phyloP scores from a whole-genome alignment of 148 eudicot genomes.

The Rhododendron henanense region DNA sequence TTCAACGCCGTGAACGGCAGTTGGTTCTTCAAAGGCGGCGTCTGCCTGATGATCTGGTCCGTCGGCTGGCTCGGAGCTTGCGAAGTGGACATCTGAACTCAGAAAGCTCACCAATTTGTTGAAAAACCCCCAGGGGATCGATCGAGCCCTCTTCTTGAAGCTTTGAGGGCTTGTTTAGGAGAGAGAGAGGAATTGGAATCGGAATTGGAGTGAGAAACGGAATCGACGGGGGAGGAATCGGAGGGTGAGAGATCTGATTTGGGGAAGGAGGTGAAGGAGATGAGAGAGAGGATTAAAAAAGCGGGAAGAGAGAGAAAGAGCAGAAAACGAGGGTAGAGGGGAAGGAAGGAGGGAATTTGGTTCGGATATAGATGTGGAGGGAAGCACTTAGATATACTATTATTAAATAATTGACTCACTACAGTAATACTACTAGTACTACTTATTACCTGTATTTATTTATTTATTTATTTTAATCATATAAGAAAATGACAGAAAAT shows the following conservation, averaged over 20 bases:
- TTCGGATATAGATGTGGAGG: conserved; percentile 97
- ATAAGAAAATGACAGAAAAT: background rate
- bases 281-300: conserved; percentile 14
- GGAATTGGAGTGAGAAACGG: background rate
- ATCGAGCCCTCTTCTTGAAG: conserved; percentile 9
- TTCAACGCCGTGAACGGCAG: conserved; percentile 53
- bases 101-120: background rate
- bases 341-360: conserved; percentile 75
- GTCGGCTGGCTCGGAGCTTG: conserved; percentile 27
- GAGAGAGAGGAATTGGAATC: conserved; percentile 18
- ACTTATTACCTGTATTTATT: background rate
- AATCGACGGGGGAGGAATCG: background rate
- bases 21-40: conserved; percentile 34
- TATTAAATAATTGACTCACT: background rate
- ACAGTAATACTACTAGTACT: background rate
- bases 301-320: conserved; percentile 36
- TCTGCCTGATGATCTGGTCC: conserved; percentile 16
- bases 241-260: conserved; percentile 21
- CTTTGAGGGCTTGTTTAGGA: background rate
- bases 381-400: conserved; percentile 30
- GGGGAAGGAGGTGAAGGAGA: background rate
- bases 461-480: too few relatives aligned
- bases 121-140: background rate
- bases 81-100: conserved; percentile 25
- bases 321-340: conserved; percentile 36